Base-by-base conservation (phyloP, 495 filamentous ascomycete genomes). In the Aspergillus bertholletiae region DNA sequence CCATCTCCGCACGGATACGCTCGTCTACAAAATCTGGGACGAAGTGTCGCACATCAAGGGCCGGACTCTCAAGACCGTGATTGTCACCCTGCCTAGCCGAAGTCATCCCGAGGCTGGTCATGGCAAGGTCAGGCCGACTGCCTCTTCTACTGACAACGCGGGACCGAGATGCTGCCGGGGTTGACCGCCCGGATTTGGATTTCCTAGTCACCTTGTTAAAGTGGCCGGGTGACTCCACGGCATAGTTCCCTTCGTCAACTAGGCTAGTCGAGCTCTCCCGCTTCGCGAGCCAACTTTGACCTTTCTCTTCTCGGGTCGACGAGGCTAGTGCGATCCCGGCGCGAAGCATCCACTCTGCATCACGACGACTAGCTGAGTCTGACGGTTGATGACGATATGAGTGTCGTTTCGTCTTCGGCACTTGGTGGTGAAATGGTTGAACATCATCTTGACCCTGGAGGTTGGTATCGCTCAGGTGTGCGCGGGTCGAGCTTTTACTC, bases 201-300 rank as follows among this genome's bases (percentile, higher is more conserved):
- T 55, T 64, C 15, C 59, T 60, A 40, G 13, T 49, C 26, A 22
- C 26, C 20, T 28, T 49, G n/a, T 50, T 22, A 21, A 35, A 21
- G 5, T 49, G 46, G 18, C 24, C 53, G n/a, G 35, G 30, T 37
- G 41, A 50, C 4, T 55, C 58, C 3, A 51, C 41, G 21, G 62
- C 61, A 34, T 81, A 73, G 13, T 73, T 73, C 2, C 63, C 72
- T 20, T 81, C 73, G 7, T 73, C 76, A 7, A 80, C 72, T 13
- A 92, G 75, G 58, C 81, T 88, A 0, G 89, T 91, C 5, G 86
- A 88, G 53, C 82, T 88, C 27, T 81, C 83, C 50, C 87, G 81
- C 54, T 87, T 86, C 5, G 80, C 77, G 3, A 94, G 80, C 89
- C 89, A 94, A 39, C 81, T 76, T 65, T 91, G 88, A 12, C 89